These are phyloP conservation scores for Crithidia fasciculata DNA, from an alignment of 208 protist genomes.

Conservation along the genomic window DNA sequence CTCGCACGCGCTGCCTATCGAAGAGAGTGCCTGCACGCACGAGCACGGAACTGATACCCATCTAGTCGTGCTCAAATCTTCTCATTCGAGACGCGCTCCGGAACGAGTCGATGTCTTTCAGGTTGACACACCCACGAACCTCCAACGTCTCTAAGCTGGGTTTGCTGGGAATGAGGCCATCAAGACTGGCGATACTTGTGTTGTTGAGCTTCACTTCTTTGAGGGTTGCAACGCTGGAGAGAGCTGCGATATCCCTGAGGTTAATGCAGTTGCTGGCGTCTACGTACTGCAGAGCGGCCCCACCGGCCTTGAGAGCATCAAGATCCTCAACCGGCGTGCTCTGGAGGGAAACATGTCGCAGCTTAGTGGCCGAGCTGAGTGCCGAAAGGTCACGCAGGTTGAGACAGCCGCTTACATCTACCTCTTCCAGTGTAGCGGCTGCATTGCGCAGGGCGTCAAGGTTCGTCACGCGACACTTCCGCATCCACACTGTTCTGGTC, in stretches of 20 bases:
- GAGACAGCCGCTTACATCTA: conserved; percentile 13
- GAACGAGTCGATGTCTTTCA: too few species aligned
- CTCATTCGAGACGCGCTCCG: too few species aligned
- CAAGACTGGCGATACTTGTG: not conserved
- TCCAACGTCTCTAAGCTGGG: too few species aligned
- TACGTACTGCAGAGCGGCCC: not conserved
- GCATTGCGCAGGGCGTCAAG: not conserved
- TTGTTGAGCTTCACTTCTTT: conserved; percentile 12
- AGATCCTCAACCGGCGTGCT: not conserved
- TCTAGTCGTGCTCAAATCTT: too few species aligned
- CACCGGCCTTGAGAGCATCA: not conserved
- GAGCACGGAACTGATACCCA: too few species aligned
- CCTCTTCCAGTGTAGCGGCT: not conserved
- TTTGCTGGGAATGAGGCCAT: too few species aligned
- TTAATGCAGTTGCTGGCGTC: conserved; percentile 15
- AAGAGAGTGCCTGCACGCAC: too few species aligned
- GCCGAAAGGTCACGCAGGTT: conserved; percentile 17
- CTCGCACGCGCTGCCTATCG: too few species aligned
- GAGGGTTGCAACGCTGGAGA: not conserved
- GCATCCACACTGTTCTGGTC: not conserved
- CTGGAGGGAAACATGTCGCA: conserved; percentile 4
- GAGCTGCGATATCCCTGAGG: conserved; percentile 6
- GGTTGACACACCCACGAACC: too few species aligned
- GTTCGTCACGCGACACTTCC: not conserved
- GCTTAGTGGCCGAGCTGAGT: not conserved